Evolutionary conservation across 495 filamentous ascomycete species (phyloP).

Genomic region (Glonium stellatum): DNA sequence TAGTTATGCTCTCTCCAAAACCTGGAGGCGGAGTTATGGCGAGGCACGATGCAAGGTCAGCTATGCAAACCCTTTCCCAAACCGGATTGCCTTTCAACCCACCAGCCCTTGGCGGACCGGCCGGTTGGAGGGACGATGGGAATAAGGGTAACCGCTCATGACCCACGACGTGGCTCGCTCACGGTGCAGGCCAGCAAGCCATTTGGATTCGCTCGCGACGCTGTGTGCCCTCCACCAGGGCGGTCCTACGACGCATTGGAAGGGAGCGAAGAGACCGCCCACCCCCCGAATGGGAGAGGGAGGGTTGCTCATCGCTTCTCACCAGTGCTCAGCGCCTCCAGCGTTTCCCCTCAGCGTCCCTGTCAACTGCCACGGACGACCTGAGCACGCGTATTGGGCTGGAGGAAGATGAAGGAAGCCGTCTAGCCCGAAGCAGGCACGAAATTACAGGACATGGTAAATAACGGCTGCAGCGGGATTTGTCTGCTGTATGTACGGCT

Average conservation of each 20-base stretch:
- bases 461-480: too few relatives aligned
- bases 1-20: not conserved
- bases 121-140: not conserved
- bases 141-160: slow-evolving; percentile 1
- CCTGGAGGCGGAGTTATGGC: not conserved
- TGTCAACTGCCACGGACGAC: not conserved
- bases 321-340: not conserved
- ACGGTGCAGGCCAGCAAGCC: not conserved
- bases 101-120: not conserved
- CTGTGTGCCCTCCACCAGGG: not conserved
- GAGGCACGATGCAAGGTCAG: not conserved
- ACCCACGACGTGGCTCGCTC: slow-evolving; percentile 1
- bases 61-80: not conserved
- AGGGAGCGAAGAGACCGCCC: not conserved
- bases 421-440: not conserved
- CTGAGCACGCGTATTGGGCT: too few relatives aligned
- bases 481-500: too few relatives aligned
- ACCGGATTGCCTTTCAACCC: not conserved
- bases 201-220: not conserved
- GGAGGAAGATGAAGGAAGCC: not conserved
- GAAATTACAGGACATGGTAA: not conserved
- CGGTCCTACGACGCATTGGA: not conserved
- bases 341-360: not conserved
- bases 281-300: not conserved
- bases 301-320: too few relatives aligned